Evolutionary conservation across 805 yeast species (phyloP), one percentile per base, ranked within the genome.

Genomic region (Pichia paraexigua): DNA sequence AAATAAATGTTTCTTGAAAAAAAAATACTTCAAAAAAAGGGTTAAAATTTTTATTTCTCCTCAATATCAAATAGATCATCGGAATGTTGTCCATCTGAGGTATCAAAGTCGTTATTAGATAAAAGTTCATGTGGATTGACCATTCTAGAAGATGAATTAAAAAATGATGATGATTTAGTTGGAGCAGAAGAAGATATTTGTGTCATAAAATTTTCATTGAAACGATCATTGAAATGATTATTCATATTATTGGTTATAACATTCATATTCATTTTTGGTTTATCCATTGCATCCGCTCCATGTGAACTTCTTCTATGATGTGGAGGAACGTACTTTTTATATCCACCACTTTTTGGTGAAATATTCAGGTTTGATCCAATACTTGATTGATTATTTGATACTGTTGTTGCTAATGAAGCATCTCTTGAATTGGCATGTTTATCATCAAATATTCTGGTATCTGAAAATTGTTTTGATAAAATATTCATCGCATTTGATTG

Each of bases 291-390:
- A 13, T 53, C 50, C 8, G 49, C 55, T 11, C 53, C 50, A 62
- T 62, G 66, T 10, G 67, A 66, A 44, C 68, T 67, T 49, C 73
- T 67, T 58, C 83, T 69, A 53, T 76, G 80, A 58, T 78, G 82
- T 15, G 83, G 83, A 27, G 81, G 82, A 21, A 78, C 68, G 56
- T 78, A 78, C 45, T 67, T 63, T 43, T 59, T 62, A 30, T 51
- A 51, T 1, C 40, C 42, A 24, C 39, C 20, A 35, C 39, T 35
- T n/a, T 51, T 51, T 7, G 60, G 53, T 13, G 58, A 52, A 1
- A 43, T 42, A 2, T 58, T 51, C 24, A 57, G 39, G 49, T 58
- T 59, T 21, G 66, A 59, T 1, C 63, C 66, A 39, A 55, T 54
- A 5, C 67, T 59, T 8, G 65, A 59, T 17, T 56, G 45, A 44